Percentiles rank a stretch among this genome's conserved stretches.
phyloP scores from a whole-genome alignment of 2,329 filamentous ascomycete species.

The Fusarium brachygibbosum region DNA sequence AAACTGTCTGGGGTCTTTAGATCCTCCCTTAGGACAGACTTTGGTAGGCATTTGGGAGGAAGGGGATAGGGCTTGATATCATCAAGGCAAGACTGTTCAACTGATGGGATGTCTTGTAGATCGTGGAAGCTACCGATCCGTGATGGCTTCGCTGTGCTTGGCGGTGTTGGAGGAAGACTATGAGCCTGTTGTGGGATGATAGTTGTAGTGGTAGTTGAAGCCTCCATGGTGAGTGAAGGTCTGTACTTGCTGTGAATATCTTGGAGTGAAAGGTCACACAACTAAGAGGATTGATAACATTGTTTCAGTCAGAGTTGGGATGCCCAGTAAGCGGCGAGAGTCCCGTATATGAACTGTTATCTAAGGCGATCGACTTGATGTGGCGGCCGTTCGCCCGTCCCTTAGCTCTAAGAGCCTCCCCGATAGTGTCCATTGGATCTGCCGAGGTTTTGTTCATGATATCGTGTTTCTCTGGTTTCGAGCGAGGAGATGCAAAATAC shows the following conservation, averaged over 20 bases:
- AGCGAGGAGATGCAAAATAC: constrained; percentile 52
- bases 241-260: constrained; percentile 3
- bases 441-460: constrained; percentile 33
- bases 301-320: not conserved
- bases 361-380: constrained; percentile 25
- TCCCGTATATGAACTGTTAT: constrained; percentile 33
- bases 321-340: constrained; percentile 12
- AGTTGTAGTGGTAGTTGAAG: constrained; percentile 35
- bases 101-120: constrained; percentile 34
- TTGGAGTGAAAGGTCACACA: constrained; percentile 12
- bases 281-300: constrained; percentile 8
- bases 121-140: constrained; percentile 53
- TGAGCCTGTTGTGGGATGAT: constrained; percentile 17
- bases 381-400: constrained; percentile 23
- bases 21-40: constrained; percentile 78
- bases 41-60: constrained; percentile 74
- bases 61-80: constrained; percentile 67
- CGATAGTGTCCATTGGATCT: constrained; percentile 23
- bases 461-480: constrained; percentile 31
- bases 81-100: constrained; percentile 27
- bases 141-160: constrained; percentile 56
- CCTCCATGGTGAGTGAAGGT: constrained; percentile 36
- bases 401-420: constrained; percentile 8
- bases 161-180: constrained; percentile 57
- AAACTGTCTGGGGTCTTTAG: constrained; percentile 86